Evolutionary conservation across 2,329 filamentous ascomycete genomes (phyloP), one percentile per base, ranked within the genome.

Genomic region (Curvularia verruculosa): DNA sequence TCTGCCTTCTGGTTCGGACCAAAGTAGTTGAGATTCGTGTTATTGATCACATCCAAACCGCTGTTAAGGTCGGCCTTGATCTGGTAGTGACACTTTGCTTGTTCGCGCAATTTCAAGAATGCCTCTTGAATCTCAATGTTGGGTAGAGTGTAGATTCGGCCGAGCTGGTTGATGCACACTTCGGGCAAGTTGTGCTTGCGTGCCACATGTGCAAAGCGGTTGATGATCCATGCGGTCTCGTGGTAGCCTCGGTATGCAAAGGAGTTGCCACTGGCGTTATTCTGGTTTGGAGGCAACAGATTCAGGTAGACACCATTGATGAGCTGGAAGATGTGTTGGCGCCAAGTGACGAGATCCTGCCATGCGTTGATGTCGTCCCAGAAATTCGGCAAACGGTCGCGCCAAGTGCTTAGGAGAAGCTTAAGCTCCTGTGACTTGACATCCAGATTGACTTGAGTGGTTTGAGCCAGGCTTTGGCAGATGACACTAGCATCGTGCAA

Each of bases 61-160:
- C 88, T 96, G 51, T 88, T 94, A 52, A 99, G 85, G 78, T 99
- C 95, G 36, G 91, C 89, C 0, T 89, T 88, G 70, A 98, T 98
- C 79, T 98, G 93, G 75, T 98, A 99, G 75, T 99, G 95, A 67
- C 95, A 99, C 75, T 97, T 97, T 41, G 95, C 95, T 78, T 99
- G 95, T 78, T 99, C 96, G n/a, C 96, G 85, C 50, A 99, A 80
- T 80, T 99, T 99, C 60, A 99, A 80, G 83, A 99, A 99, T 0
- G 95, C 95, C 76, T 99, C 95, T 73, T 99, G 96, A 45, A 99
- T 99, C 79, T 99, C 95, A 43, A 99, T 99, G 73, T 99, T 99
- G 1, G 95, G 95, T 5, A 99, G 84, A 0, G 95, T 99, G 76
- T 99, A 99, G 73, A 99, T 99, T 61, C 94, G 90, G 73, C 94